Conservation (phyloP, 2,329 filamentous ascomycete genomes). For the Stagonosporopsis vannaccii region DNA sequence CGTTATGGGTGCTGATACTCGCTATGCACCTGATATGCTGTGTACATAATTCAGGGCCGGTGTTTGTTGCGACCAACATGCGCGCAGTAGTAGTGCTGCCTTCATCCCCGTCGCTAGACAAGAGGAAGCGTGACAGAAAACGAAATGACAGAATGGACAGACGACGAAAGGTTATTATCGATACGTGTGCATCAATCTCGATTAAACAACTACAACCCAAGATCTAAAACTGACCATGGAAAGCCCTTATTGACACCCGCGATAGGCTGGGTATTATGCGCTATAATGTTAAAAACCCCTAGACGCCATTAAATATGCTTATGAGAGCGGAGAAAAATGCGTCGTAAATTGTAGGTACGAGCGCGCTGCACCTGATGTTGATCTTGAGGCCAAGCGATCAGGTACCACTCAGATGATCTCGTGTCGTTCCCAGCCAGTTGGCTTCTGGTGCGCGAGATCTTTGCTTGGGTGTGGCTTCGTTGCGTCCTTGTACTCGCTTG, state of each 20-base stretch:
- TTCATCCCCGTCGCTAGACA: no score
- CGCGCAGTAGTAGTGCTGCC: background rate
- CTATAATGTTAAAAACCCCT: background rate
- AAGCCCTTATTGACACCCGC: constrained; percentile 2
- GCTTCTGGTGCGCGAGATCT: constrained; percentile 68
- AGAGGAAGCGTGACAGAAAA: background rate
- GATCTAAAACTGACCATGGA: background rate
- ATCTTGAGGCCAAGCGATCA: background rate
- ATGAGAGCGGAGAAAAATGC: background rate
- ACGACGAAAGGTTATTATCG: background rate
- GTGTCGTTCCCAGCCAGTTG: constrained; percentile 80
- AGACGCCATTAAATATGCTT: constrained; percentile 2
- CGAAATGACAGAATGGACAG: background rate
- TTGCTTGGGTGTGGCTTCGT: constrained; percentile 73
- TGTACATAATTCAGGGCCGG: background rate
- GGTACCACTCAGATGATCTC: constrained; percentile 58
- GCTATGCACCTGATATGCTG: background rate
- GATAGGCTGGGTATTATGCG: constrained; percentile 9
- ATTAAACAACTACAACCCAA: background rate
- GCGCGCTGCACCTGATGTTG: background rate
- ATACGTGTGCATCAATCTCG: background rate
- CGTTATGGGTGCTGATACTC: background rate
- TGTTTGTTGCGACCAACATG: background rate
- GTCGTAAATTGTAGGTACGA: background rate
- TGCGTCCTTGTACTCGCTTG: constrained; percentile 78